Conservation (phyloP, 495 filamentous ascomycete species). For the Penicillium riverlandense region DNA sequence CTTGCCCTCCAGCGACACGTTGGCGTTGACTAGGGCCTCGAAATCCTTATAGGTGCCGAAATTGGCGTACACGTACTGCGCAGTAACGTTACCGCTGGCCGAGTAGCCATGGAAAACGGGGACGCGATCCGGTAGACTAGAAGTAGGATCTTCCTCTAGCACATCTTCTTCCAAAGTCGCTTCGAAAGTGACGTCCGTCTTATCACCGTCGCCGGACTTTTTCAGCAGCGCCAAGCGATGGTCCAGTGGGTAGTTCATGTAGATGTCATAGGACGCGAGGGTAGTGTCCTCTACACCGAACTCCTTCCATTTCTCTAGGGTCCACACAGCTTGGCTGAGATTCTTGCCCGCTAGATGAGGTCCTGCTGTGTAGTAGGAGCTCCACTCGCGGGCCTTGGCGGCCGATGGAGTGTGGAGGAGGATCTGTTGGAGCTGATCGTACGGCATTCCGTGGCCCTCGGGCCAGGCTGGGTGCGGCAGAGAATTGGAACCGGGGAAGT, state of each 20-base stretch:
- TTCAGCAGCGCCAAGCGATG: slow-evolving; percentile 74
- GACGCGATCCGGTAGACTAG: slow-evolving; percentile 61
- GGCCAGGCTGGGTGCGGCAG: slow-evolving; percentile 34
- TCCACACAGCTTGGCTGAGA: slow-evolving; percentile 80
- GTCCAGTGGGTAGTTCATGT: slow-evolving; percentile 81
- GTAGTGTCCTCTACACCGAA: slow-evolving; percentile 67
- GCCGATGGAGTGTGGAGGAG: slow-evolving; percentile 64
- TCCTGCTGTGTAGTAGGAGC: slow-evolving; percentile 81
- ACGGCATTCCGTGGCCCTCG: slow-evolving; percentile 46
- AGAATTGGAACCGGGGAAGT: slow-evolving; percentile 34
- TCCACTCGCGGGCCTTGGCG: slow-evolving; percentile 70
- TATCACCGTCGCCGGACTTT: slow-evolving; percentile 26
- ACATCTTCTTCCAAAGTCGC: slow-evolving; percentile 80
- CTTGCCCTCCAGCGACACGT: slow-evolving; percentile 72
- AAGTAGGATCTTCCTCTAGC: slow-evolving; percentile 77
- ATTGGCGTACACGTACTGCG: slow-evolving; percentile 75
- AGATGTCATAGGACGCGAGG: slow-evolving; percentile 80
- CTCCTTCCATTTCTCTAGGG: slow-evolving; percentile 73
- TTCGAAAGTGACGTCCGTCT: slow-evolving; percentile 58
- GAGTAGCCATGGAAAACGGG: slow-evolving; percentile 97
- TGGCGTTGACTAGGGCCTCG: slow-evolving; percentile 70
- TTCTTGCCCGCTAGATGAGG: slow-evolving; percentile 89
- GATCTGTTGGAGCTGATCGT: slow-evolving; percentile 62
- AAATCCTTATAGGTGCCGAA: slow-evolving; percentile 83
- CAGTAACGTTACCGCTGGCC: slow-evolving; percentile 84